These are phyloP conservation scores for Hansenula lynferdii DNA, from an alignment of 1,139 yeast genomes.

Conservation along the genomic window DNA sequence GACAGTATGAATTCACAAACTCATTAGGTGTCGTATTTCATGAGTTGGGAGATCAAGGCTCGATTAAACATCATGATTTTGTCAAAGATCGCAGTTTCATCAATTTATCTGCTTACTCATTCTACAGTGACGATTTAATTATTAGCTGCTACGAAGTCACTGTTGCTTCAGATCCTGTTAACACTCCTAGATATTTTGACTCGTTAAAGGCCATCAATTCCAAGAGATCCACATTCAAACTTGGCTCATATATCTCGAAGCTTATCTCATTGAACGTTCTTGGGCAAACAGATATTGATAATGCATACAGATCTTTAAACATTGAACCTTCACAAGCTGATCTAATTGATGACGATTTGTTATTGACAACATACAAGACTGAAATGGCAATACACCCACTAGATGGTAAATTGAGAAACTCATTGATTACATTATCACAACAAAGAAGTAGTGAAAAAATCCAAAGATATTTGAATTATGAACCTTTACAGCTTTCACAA, in stretches of 20 bases:
- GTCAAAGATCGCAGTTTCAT: constrained; percentile 30
- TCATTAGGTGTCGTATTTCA: constrained; percentile 32
- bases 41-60: constrained; percentile 37
- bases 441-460: constrained; percentile 41
- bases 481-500: constrained; percentile 46
- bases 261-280: constrained; percentile 52
- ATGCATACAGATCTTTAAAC: constrained; percentile 52
- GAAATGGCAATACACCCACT: constrained; percentile 33
- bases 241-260: constrained; percentile 49
- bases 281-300: constrained; percentile 56
- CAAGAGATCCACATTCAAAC: constrained; percentile 37
- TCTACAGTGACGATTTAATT: constrained; percentile 58
- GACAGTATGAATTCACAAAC: constrained; percentile 34
- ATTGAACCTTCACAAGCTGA: constrained; percentile 30
- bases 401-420: constrained; percentile 31
- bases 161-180: constrained; percentile 44
- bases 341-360: constrained; percentile 35
- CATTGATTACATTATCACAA: constrained; percentile 39
- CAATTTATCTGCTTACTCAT: constrained; percentile 53
- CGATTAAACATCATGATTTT: constrained; percentile 24
- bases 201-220: constrained; percentile 48
- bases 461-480: constrained; percentile 43
- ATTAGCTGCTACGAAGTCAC: constrained; percentile 58
- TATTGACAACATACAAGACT: constrained; percentile 43
- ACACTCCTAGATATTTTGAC: constrained; percentile 64